A percentile compares a stretch with the other conserved stretches of the same genome.
These are phyloP conservation scores for Anisodus acutangulus DNA, from an alignment of 257 asterid genomes.

Conservation along the genomic window DNA sequence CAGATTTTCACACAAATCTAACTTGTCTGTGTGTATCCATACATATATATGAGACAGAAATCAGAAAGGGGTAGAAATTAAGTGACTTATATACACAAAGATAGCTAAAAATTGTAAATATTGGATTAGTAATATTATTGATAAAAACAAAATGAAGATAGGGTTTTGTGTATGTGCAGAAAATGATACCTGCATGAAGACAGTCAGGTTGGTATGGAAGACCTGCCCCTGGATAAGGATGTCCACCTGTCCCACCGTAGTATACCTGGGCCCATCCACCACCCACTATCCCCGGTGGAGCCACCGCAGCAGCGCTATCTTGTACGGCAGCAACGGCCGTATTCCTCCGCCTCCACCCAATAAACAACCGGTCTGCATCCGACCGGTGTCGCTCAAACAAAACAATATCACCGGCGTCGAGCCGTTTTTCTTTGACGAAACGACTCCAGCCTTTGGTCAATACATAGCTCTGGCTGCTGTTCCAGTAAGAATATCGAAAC, in stretches of 20 bases:
- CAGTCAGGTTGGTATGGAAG: constrained; percentile 57
- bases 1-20: constrained; percentile 14
- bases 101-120: background rate
- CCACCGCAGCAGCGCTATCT: background rate
- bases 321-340: background rate
- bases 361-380: constrained; percentile 64
- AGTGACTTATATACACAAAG: background rate
- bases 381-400: constrained; percentile 64
- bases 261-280: constrained; percentile 49
- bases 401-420: constrained; percentile 86
- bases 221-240: constrained; percentile 50
- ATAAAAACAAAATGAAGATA: constrained; percentile 30
- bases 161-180: constrained; percentile 29
- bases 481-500: constrained; percentile 92
- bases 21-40: background rate
- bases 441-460: constrained; percentile 97
- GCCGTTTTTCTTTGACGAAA: constrained; percentile 82
- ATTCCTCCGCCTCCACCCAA: constrained; percentile 77
- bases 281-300: constrained; percentile 27
- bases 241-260: constrained; percentile 39
- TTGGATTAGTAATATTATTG: background rate
- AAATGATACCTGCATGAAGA: constrained; percentile 67
- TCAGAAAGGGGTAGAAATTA: background rate
- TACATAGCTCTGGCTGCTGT: constrained; percentile 93
- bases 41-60: background rate